Evolutionary conservation across 495 filamentous ascomycete genomes (phyloP).

Genomic region (Elaphomyces granulatus): DNA sequence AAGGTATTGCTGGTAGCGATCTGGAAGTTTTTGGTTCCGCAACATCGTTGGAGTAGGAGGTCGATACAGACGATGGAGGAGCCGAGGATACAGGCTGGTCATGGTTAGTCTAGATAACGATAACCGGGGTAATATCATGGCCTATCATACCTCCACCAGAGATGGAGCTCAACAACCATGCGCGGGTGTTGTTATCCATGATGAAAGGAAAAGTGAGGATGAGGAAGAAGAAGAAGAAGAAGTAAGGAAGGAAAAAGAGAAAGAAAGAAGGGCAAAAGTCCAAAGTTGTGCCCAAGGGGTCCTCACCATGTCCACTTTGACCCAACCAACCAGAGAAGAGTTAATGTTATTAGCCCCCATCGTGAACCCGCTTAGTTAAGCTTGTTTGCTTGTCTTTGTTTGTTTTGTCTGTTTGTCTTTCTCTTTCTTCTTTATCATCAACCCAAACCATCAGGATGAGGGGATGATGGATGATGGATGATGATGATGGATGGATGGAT

Average conservation of each 20-base stretch:
- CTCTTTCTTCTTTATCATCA: too few species aligned
- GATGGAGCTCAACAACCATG: slow-evolving; percentile 82
- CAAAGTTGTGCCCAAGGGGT: too few species aligned
- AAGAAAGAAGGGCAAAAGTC: too few species aligned
- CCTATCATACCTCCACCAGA: slow-evolving; percentile 60
- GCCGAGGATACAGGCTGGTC: slow-evolving; percentile 62
- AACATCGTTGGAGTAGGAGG: slow-evolving; percentile 52
- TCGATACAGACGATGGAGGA: slow-evolving; percentile 81
- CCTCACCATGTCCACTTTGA: too few species aligned
- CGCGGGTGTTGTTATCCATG: slow-evolving; percentile 65
- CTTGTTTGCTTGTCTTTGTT: too few species aligned
- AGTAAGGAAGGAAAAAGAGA: slow-evolving; percentile 4
- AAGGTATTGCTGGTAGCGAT: slow-evolving; percentile 85
- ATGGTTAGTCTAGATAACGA: not conserved
- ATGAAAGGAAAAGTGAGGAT: slow-evolving; percentile 5
- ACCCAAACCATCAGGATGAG: too few species aligned
- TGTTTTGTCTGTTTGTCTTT: too few species aligned
- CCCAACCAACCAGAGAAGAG: too few species aligned
- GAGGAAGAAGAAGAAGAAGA: slow-evolving; percentile 5
- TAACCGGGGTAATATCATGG: not conserved
- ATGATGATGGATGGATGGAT: too few species aligned
- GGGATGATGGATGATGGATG: too few species aligned
- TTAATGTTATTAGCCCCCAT: too few species aligned
- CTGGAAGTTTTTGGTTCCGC: slow-evolving; percentile 58
- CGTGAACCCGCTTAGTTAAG: too few species aligned